Conservation (phyloP, 768 basidiomycete genomes). For the Suillus subluteus region DNA sequence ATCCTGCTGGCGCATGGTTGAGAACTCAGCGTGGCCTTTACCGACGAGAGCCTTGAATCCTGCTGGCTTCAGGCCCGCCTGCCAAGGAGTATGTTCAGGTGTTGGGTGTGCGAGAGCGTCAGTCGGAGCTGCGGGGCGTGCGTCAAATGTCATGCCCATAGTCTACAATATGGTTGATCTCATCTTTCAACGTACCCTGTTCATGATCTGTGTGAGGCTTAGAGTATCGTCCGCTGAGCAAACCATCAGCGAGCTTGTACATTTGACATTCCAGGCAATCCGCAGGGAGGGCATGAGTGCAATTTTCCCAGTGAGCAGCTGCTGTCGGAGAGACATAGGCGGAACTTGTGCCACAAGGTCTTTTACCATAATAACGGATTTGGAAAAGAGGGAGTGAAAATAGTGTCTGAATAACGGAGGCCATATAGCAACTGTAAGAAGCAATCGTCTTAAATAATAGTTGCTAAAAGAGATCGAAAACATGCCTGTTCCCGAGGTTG, state of each 20-base stretch:
- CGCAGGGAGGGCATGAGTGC: constrained; percentile 71
- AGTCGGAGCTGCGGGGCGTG: constrained; percentile 21
- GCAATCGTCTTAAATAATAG: not conserved
- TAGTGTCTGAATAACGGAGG: constrained; percentile 85
- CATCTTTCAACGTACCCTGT: constrained; percentile 10
- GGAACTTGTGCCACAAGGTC: constrained; percentile 16
- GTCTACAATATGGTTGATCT: constrained; percentile 15
- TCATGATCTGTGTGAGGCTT: constrained; percentile 49
- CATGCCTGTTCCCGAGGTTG: constrained; percentile 90
- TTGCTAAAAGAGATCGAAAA: not conserved
- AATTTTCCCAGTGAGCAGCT: constrained; percentile 58
- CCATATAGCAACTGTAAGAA: constrained; percentile 87
- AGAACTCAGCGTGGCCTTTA: constrained; percentile 90
- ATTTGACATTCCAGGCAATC: constrained; percentile 95
- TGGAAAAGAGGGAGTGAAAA: constrained; percentile 84
- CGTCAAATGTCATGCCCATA: constrained; percentile 15
- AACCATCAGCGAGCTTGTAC: constrained; percentile 88
- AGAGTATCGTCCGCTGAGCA: constrained; percentile 91
- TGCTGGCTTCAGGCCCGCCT: constrained; percentile 80
- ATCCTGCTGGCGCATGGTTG: constrained; percentile 97
- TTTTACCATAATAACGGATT: constrained; percentile 59
- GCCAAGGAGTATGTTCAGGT: constrained; percentile 41
- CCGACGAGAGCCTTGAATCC: constrained; percentile 91
- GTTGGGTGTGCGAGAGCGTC: constrained; percentile 38
- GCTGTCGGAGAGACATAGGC: constrained; percentile 35